Evolutionary conservation across 2,329 filamentous ascomycete genomes (phyloP).

Genomic region (Hypoxylon sp.): DNA sequence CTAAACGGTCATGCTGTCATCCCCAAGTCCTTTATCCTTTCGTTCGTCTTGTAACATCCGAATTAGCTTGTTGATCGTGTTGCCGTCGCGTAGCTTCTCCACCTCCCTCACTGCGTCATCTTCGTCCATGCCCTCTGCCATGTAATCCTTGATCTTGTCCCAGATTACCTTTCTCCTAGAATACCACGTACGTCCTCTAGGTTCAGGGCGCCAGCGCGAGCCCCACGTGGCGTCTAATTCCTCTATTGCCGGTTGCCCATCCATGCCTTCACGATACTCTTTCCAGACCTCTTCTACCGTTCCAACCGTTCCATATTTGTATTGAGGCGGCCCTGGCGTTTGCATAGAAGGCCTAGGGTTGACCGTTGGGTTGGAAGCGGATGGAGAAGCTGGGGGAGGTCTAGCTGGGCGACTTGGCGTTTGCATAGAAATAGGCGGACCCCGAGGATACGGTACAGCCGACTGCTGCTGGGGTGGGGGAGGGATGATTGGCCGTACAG

Average conservation of each 20-base stretch:
- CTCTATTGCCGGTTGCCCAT: conserved; percentile 50
- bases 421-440: conserved; percentile 39
- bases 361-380: conserved; percentile 36
- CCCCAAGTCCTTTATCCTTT: conserved; percentile 46
- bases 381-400: conserved; percentile 43
- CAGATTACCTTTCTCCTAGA: conserved; percentile 51
- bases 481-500: conserved; percentile 38
- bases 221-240: conserved; percentile 48
- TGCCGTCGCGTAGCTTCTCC: conserved; percentile 48
- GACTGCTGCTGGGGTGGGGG: conserved; percentile 41
- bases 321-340: conserved; percentile 45
- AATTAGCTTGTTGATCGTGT: conserved; percentile 51
- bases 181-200: conserved; percentile 50
- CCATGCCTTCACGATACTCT: conserved; percentile 49
- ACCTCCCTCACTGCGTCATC: conserved; percentile 48
- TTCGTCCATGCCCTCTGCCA: conserved; percentile 49
- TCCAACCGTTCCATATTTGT: conserved; percentile 47
- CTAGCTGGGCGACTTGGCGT: conserved; percentile 43
- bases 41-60: conserved; percentile 49
- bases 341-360: conserved; percentile 41
- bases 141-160: conserved; percentile 51
- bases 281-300: conserved; percentile 51
- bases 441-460: conserved; percentile 37
- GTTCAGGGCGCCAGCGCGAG: conserved; percentile 50
- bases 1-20: conserved; percentile 41